Conservation (phyloP, 257 asterid genomes). For the Gentiana macrophylla region DNA sequence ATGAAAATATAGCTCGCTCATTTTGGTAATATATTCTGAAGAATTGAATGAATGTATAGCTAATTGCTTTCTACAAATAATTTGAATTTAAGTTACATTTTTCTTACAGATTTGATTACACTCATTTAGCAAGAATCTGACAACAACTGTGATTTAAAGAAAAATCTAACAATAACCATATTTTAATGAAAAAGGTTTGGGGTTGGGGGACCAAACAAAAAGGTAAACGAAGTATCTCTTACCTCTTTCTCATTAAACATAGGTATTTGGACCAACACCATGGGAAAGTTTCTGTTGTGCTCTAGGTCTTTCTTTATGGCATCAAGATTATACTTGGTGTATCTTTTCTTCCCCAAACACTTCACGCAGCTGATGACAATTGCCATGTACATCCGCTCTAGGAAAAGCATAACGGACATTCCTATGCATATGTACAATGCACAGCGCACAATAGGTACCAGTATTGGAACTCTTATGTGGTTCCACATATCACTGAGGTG, state of each 20-base stretch:
- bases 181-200: no score
- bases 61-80: no score
- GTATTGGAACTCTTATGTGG: conserved; percentile 44
- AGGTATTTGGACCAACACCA: conserved; percentile 74
- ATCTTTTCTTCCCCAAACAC: conserved; percentile 54
- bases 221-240: conserved; percentile 1
- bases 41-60: no score
- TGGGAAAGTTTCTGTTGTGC: conserved; percentile 43
- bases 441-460: conserved; percentile 46
- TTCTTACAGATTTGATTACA: no score
- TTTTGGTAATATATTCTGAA: no score
- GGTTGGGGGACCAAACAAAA: neutral
- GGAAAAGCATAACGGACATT: conserved; percentile 80
- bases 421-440: conserved; percentile 56
- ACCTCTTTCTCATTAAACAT: conserved; percentile 93
- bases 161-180: no score
- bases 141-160: no score
- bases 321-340: conserved; percentile 71
- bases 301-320: conserved; percentile 55
- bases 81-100: no score
- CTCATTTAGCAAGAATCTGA: no score
- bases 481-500: conserved; percentile 53
- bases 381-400: conserved; percentile 85
- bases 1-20: no score
- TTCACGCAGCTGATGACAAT: conserved; percentile 56